These are phyloP conservation scores for Sabuloglossum arenarium DNA, from an alignment of 495 filamentous ascomycete species.

Conservation along the genomic window DNA sequence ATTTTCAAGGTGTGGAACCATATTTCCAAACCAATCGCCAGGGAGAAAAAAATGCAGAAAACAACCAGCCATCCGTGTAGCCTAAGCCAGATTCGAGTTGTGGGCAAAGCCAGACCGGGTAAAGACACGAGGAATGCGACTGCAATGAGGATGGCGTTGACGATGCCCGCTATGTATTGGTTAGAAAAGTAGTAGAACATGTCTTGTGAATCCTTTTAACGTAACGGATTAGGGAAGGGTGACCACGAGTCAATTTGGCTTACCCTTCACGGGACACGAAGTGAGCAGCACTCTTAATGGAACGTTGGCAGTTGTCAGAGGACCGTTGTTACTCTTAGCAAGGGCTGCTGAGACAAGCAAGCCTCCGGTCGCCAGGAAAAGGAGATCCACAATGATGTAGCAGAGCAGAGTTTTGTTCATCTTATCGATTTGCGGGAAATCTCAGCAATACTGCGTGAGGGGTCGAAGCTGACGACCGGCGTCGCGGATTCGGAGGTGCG, in stretches of 20 bases:
- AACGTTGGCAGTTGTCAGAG: conserved; percentile 29
- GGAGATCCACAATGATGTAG: conserved; percentile 32
- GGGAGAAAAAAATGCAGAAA: conserved; percentile 37
- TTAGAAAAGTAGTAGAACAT: not conserved
- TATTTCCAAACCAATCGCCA: conserved; percentile 40
- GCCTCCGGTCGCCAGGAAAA: conserved; percentile 42
- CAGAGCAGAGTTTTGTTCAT: conserved; percentile 33
- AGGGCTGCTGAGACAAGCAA: conserved; percentile 42
- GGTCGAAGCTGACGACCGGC: not conserved
- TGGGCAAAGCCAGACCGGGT: conserved; percentile 17
- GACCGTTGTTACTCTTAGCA: conserved; percentile 27
- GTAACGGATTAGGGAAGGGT: not conserved
- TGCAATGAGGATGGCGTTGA: conserved; percentile 43
- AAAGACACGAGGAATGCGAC: conserved; percentile 24
- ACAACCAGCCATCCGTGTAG: conserved; percentile 36
- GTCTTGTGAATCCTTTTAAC: not conserved
- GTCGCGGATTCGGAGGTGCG: not conserved
- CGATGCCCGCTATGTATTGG: conserved; percentile 31
- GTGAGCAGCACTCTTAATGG: conserved; percentile 40
- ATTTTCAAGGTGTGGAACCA: conserved; percentile 52
- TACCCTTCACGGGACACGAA: conserved; percentile 38
- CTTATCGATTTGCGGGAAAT: conserved; percentile 16
- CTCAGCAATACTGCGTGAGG: not conserved
- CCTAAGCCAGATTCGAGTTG: conserved; percentile 20
- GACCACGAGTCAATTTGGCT: conserved; percentile 6